phyloP scores from a whole-genome alignment of 148 eudicot genomes.

The Chenopodium suecicum region DNA sequence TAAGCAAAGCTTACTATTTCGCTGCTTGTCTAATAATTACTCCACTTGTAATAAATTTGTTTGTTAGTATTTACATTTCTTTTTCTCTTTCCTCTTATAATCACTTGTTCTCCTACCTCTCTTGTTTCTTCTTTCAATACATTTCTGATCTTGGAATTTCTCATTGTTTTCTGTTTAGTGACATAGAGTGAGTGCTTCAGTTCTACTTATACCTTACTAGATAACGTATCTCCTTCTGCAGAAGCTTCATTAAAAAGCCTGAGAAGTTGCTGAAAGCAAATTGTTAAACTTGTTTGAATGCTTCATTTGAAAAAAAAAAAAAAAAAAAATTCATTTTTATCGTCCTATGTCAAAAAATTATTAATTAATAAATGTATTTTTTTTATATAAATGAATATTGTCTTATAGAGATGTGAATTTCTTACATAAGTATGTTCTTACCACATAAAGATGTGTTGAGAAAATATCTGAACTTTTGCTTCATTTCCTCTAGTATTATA shows the following conservation, averaged over 20 bases:
- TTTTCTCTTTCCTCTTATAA: neutral
- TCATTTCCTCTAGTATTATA: neutral
- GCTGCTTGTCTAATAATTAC: neutral
- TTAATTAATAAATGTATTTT: no score
- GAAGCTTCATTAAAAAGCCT: neutral
- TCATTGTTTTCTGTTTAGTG: neutral
- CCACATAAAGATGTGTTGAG: neutral
- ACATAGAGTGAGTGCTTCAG: neutral
- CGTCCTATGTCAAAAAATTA: no score
- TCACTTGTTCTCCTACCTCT: neutral
- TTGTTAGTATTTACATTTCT: neutral
- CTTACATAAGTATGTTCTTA: neutral
- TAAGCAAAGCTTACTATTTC: neutral
- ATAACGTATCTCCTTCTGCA: neutral
- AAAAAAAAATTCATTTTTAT: no score
- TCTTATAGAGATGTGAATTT: no score
- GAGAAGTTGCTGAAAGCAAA: neutral
- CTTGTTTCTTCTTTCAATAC: neutral
- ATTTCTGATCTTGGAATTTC: neutral
- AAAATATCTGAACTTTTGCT: neutral
- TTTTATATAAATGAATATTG: neutral
- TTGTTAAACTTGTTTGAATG: neutral
- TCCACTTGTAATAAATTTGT: no score
- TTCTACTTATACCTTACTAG: neutral
- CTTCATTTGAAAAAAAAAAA: neutral